Percentiles rank a stretch among this genome's conserved stretches.
These are phyloP conservation scores for Cyberlindnera nakhonratchasimensis DNA, from an alignment of 805 yeast genomes.

Conservation along the genomic window DNA sequence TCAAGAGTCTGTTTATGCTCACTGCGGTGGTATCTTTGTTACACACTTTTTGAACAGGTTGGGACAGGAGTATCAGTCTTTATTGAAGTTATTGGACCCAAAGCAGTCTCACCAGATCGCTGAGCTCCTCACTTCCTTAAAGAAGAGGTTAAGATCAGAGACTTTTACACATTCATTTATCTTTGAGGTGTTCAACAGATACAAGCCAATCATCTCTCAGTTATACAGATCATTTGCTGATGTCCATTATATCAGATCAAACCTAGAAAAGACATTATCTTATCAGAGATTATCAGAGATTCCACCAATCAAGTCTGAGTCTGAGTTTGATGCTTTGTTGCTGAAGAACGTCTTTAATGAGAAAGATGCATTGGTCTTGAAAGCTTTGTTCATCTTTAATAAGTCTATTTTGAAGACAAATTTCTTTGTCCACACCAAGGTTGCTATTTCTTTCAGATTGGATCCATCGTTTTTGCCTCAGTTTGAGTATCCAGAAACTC, in stretches of 20 bases:
- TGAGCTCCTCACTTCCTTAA: conserved; percentile 75
- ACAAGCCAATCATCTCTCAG: conserved; percentile 71
- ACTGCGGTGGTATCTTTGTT: conserved; percentile 87
- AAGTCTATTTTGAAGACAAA: conserved; percentile 87
- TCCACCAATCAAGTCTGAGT: conserved; percentile 68
- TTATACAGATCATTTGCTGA: conserved; percentile 90
- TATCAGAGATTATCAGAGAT: conserved; percentile 82
- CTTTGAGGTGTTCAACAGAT: conserved; percentile 66
- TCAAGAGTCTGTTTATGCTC: conserved; percentile 93
- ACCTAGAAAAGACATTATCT: conserved; percentile 74
- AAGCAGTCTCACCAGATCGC: conserved; percentile 57
- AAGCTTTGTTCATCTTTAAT: conserved; percentile 81
- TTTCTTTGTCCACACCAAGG: conserved; percentile 90
- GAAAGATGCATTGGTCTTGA: conserved; percentile 74
- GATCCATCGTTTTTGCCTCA: conserved; percentile 81
- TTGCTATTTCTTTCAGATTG: conserved; percentile 90
- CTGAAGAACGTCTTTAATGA: conserved; percentile 68
- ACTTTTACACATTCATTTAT: conserved; percentile 87
- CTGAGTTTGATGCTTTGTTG: conserved; percentile 68
- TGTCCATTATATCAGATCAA: conserved; percentile 71
- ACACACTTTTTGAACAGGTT: conserved; percentile 92
- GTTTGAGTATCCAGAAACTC: conserved; percentile 86
- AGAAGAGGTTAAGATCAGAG: conserved; percentile 87
- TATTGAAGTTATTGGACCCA: conserved; percentile 61
- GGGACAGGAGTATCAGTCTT: conserved; percentile 81